These are phyloP conservation scores for Hemileccinum impolitum DNA, from an alignment of 768 basidiomycete genomes.

Conservation along the genomic window DNA sequence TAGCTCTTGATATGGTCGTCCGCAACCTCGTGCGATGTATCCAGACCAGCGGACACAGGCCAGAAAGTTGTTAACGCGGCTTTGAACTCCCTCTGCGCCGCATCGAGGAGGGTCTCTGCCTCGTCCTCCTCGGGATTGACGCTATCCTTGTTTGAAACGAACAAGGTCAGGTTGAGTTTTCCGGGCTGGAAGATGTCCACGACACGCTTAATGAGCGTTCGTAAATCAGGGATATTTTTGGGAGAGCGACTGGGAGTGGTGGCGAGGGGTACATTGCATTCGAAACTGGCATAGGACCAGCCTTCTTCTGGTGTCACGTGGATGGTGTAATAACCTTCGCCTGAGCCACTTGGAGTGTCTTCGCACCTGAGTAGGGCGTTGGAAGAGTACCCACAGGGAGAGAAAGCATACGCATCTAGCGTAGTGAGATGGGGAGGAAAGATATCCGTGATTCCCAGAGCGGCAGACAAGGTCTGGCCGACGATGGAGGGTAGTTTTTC, in stretches of 20 bases:
- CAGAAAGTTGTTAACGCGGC: constrained; percentile 47
- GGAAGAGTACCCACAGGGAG: constrained; percentile 93
- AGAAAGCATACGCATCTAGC: constrained; percentile 90
- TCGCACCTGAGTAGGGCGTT: constrained; percentile 83
- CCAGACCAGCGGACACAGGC: constrained; percentile 20
- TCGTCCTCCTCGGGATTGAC: constrained; percentile 40
- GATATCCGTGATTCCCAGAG: constrained; percentile 76
- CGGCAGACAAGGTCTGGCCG: constrained; percentile 50
- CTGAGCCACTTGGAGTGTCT: constrained; percentile 23
- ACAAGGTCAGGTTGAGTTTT: constrained; percentile 81
- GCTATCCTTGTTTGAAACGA: constrained; percentile 70
- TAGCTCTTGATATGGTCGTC: constrained; percentile 42
- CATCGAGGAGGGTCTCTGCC: constrained; percentile 59
- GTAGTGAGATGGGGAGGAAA: constrained; percentile 78
- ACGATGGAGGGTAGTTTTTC: constrained; percentile 22
- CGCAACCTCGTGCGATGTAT: constrained; percentile 12
- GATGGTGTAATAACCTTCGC: constrained; percentile 96
- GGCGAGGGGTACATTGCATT: constrained; percentile 88
- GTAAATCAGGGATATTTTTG: constrained; percentile 64
- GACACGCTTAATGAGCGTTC: constrained; percentile 81
- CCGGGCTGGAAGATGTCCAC: constrained; percentile 92
- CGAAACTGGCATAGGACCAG: constrained; percentile 98
- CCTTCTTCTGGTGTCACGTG: constrained; percentile 98
- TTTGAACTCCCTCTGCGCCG: constrained; percentile 71
- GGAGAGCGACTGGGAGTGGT: constrained; percentile 27